Evolutionary conservation across 768 basidiomycete genomes (phyloP).

Genomic region (Lactarius trivialis): DNA sequence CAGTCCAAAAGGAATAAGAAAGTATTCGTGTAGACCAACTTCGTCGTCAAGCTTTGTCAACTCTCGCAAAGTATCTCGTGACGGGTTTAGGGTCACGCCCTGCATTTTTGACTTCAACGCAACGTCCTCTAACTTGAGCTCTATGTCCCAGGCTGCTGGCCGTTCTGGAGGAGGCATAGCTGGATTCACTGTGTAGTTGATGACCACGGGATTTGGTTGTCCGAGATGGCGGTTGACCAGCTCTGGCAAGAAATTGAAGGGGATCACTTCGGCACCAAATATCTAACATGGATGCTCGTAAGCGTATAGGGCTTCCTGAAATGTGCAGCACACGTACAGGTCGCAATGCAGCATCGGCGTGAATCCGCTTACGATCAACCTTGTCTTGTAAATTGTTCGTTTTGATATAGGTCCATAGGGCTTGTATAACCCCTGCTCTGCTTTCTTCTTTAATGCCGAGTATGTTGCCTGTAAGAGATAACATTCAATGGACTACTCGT

Average conservation of each 20-base stretch:
- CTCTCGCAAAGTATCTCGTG: conserved; percentile 62
- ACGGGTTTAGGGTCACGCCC: conserved; percentile 56
- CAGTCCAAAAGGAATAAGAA: background rate
- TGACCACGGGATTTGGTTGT: conserved; percentile 71
- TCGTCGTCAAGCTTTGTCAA: conserved; percentile 81
- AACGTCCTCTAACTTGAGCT: conserved; percentile 81
- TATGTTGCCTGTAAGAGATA: conserved; percentile 41
- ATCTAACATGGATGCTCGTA: conserved; percentile 39
- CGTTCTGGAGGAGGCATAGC: conserved; percentile 52
- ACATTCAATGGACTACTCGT: background rate
- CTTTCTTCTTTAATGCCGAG: conserved; percentile 83
- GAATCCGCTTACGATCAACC: conserved; percentile 62
- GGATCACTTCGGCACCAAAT: conserved; percentile 61
- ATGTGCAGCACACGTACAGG: conserved; percentile 38
- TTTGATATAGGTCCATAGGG: conserved; percentile 92
- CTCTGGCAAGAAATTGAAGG: conserved; percentile 79
- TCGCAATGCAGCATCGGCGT: conserved; percentile 60
- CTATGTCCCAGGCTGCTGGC: conserved; percentile 72
- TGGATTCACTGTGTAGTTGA: conserved; percentile 73
- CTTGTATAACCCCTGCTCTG: conserved; percentile 69
- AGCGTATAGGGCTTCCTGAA: background rate
- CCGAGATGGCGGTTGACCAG: conserved; percentile 72
- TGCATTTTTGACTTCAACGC: conserved; percentile 65
- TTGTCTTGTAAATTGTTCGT: conserved; percentile 78
- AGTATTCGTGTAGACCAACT: conserved; percentile 36